Base-by-base conservation (phyloP, 2,329 filamentous ascomycete genomes). In the Exophiala oligosperma region DNA sequence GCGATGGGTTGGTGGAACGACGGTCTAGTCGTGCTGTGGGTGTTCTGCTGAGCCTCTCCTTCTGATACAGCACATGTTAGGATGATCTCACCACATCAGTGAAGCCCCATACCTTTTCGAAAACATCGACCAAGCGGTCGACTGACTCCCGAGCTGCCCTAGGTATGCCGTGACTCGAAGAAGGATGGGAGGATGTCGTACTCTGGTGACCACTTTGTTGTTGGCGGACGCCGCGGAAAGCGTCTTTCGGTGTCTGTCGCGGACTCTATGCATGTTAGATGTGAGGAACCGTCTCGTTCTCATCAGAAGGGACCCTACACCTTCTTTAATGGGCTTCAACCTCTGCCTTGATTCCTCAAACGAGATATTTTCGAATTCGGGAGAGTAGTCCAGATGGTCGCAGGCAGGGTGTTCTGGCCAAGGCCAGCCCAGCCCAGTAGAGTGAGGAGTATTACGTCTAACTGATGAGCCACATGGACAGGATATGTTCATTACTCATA, bases 241-340 rank as follows among this genome's bases (percentile, higher is more conserved):
- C 29, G 12, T 55, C 37, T 40, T 24, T 21, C 23, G 17, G 17
- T 44, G 41, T 53, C 23, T 28, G 32, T 47, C 29, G 51, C 26
- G 54, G 32, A 12, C 44, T 52, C 60, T 58, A 60, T n/a, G 12
- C 57, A 54, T 60, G 54, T 63, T 54, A 63, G 60, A 60, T 63
- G 49, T 54, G 57, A 49, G 26, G 51, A 9, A 35, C 11, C n/a
- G 54, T 4, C 24, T 47, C 47, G 49, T 44, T 14, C 28, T 32
- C 26, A 14, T 12, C 12, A 11, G 43, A 43, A 23, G 12, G 12
- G 38, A 38, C 17, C 23, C 55, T 58, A 52, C 59, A 55, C 32
- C 29, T 46, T 54, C 51, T 52, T 52, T 17, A 37, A 41, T n/a
- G 26, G 23, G 21, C 32, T 54, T 47, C n/a, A 49, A 5, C 17